Percentiles rank a stretch among this genome's conserved stretches.
These are phyloP conservation scores for Hypoxylon perforatum DNA, from an alignment of 495 filamentous ascomycete species.

Conservation along the genomic window DNA sequence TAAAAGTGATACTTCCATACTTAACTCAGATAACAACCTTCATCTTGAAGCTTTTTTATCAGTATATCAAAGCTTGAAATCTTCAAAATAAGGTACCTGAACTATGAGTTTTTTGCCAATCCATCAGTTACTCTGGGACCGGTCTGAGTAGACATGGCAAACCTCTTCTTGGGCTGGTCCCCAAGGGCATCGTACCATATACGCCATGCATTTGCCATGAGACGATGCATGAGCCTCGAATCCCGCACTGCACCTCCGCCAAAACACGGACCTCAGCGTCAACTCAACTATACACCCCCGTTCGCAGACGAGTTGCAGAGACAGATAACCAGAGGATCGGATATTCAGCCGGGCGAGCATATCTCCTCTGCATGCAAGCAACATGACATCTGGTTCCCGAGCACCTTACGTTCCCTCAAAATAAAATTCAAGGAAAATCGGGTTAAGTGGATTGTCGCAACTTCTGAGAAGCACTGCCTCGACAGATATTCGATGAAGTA, in stretches of 20 bases:
- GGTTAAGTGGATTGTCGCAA: conserved; percentile 9
- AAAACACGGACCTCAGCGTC: neutral
- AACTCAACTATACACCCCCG: neutral
- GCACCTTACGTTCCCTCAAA: neutral
- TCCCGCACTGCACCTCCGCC: neutral
- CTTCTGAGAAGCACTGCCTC: conserved; percentile 39
- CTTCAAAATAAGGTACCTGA: conserved; percentile 10
- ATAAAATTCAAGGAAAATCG: conserved; percentile 5
- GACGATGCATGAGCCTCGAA: conserved; percentile 13
- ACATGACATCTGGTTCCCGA: conserved; percentile 28
- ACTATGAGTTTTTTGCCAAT: conserved; percentile 34
- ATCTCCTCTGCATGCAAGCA: conserved; percentile 17
- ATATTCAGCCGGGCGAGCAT: conserved; percentile 28
- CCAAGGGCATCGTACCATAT: conserved; percentile 1
- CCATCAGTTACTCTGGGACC: conserved; percentile 10
- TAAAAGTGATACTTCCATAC: no score
- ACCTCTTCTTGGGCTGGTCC: conserved; percentile 26
- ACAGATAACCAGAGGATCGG: neutral
- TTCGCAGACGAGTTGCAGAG: neutral
- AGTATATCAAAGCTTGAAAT: no score
- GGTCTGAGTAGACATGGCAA: conserved; percentile 34
- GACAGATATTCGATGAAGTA: conserved; percentile 39
- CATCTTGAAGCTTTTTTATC: no score
- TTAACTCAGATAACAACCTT: no score
- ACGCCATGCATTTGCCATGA: neutral